These are phyloP conservation scores for Agaricus sinodeliciosus DNA, from an alignment of 768 basidiomycete genomes.

Conservation along the genomic window DNA sequence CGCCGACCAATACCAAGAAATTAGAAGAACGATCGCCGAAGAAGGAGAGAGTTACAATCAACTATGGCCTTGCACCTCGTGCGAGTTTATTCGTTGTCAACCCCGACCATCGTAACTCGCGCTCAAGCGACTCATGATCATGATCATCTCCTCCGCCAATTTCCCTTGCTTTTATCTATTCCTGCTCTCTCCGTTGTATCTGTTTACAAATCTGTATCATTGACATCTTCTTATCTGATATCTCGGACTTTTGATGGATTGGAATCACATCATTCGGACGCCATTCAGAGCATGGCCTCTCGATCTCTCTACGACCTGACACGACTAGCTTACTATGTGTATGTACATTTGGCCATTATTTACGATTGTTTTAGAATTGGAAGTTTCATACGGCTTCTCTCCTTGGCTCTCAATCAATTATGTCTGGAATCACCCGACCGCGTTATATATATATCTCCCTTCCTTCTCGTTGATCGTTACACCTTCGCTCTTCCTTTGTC, in stretches of 20 bases:
- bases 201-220: neutral
- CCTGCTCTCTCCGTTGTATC: neutral
- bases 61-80: conserved; percentile 62
- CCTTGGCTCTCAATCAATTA: too few relatives aligned
- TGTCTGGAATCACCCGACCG: too few relatives aligned
- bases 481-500: neutral
- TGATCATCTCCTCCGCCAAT: conserved; percentile 10
- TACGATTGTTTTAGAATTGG: neutral
- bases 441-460: too few relatives aligned
- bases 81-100: conserved; percentile 69
- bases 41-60: conserved; percentile 32
- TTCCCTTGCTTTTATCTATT: neutral
- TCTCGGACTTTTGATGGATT: neutral
- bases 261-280: neutral
- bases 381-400: neutral
- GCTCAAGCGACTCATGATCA: conserved; percentile 10
- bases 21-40: conserved; percentile 31
- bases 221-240: neutral
- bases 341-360: neutral
- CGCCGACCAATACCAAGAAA: conserved; percentile 32
- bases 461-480: neutral
- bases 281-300: neutral
- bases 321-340: neutral
- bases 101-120: conserved; percentile 38
- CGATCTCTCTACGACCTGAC: conserved; percentile 2